These are phyloP conservation scores for Acer campestre DNA, from an alignment of 345 rosid species.

Conservation along the genomic window DNA sequence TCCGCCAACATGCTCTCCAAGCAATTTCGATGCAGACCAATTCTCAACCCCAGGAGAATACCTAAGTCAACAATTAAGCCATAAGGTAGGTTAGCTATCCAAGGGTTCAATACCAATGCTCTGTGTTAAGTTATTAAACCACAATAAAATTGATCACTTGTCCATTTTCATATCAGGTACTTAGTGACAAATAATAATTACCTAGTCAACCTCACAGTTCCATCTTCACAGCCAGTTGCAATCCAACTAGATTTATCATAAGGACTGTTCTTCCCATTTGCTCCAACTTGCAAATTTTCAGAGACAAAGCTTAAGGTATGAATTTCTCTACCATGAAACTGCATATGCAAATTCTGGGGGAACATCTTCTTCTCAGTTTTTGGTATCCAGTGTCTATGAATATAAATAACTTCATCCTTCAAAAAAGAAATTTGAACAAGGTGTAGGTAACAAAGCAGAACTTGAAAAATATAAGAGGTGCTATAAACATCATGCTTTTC, in stretches of 20 bases:
- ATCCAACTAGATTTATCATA: constrained; percentile 67
- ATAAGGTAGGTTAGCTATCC: constrained; percentile 2
- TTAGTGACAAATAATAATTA: constrained; percentile 25
- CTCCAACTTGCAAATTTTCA: constrained; percentile 37
- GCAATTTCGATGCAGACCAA: constrained; percentile 78
- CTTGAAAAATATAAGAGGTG: background rate
- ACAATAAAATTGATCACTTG: constrained; percentile 1
- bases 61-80: constrained; percentile 42
- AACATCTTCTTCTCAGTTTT: constrained; percentile 51
- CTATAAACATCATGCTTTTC: background rate
- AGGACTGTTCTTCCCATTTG: constrained; percentile 31
- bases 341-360: constrained; percentile 74
- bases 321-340: constrained; percentile 95
- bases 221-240: constrained; percentile 98
- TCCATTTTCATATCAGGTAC: constrained; percentile 9
- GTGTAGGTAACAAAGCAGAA: constrained; percentile 8
- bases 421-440: constrained; percentile 22
- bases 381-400: constrained; percentile 63
- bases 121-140: background rate
- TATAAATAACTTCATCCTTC: constrained; percentile 86
- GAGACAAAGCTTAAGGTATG: constrained; percentile 83
- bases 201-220: constrained; percentile 96
- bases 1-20: constrained; percentile 98
- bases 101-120: constrained; percentile 10
- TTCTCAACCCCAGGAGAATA: constrained; percentile 55